Evolutionary conservation across 2,329 filamentous ascomycete genomes (phyloP), one percentile per base, ranked within the genome.

Genomic region (Amauroascus niger): DNA sequence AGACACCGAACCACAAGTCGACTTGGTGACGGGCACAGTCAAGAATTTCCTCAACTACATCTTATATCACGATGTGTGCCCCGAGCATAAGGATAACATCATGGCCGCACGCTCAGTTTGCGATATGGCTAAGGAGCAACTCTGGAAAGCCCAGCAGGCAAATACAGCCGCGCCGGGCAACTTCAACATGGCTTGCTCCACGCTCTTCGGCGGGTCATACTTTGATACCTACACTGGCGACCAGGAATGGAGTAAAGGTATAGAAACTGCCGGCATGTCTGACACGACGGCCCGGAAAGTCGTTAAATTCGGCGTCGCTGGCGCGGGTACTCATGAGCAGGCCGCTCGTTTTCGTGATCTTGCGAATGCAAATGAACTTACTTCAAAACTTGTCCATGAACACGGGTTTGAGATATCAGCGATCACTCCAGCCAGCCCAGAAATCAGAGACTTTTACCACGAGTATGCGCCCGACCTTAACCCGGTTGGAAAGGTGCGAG

Each of bases 11-110:
- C 65, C 71, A 0, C 69, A 76, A 11, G 76, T 89, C 57, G 70
- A 77, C n/a, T 68, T 77, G 6, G 82, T 81, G 2, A 80, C 83
- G 18, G 76, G 79, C 32, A 80, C 94, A 0, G 76, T 96, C 39
- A 80, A 81, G 56, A 95, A 93, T 64, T 97, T 97, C 65, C 80
- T 95, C 58, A 87, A 88, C 59, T 98, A 96, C 60, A 75, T 97
- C 0, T 75, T 90, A 8, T 80, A 86, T 56, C 90, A 97, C 64
- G 79, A 86, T 35, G 91, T 94, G 14, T 95, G 89, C 63, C 84
- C 86, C 0, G 93, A 97, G 66, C 86, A 90, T 64, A 74, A 69
- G 0, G 72, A 77, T 0, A 79, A 91, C 58, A 75, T 97, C 55
- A 70, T 79, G 14, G 72, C 76, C 0, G 88, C 90, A 0, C 74